Evolutionary conservation across 2,329 filamentous ascomycete genomes (phyloP), one percentile per base, ranked within the genome.

Genomic region (Phoma sp.): DNA sequence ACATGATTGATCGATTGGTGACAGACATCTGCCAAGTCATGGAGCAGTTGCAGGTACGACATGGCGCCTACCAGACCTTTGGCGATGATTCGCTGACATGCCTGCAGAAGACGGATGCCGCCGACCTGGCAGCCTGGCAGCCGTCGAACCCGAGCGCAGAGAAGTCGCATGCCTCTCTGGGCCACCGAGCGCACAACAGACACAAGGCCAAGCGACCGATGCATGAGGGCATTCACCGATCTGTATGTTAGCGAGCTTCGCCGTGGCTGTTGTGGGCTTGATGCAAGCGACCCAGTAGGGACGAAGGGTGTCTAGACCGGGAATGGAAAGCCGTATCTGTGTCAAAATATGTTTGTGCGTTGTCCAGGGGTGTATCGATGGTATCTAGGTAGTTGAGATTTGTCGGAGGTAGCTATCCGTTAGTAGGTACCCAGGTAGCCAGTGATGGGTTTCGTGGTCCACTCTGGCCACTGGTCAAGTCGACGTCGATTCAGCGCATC

Each of bases 1-100:
- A 89, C 68, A 76, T 90, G 43, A 77, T 90, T 24, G 85, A 89
- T 70, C 76, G 84, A 2, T 76, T 90, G 24, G 81, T 90, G 36
- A 76, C 80, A 1, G 87, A 89, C 68, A 82, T 89, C 29, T 81
- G 82, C 55, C 70, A 78, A 8, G 82, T 87, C 6, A 89, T 87
- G 3, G 84, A 89, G 76, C 79, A 72, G 39, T 69, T 89, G 54
- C 87, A 89, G 69, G 52, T 55, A 51, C 19, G 25, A 33, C 6
- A 21, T n/a, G 6, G 13, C 24, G 10, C 15, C 6, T 15, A 37
- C 9, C 4, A n/a, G 9, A 10, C 25, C 22, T 22, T 7, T 22
- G 8, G 6, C 6, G n/a, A 17, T 12, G n/a, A 12, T n/a, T 27
- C n/a, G 22, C 43, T 55, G 7, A 55, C 37, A 37, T n/a, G 6